These are phyloP conservation scores for Globisporangium perplexum DNA, from an alignment of 352 stramenopile species.

Conservation along the genomic window DNA sequence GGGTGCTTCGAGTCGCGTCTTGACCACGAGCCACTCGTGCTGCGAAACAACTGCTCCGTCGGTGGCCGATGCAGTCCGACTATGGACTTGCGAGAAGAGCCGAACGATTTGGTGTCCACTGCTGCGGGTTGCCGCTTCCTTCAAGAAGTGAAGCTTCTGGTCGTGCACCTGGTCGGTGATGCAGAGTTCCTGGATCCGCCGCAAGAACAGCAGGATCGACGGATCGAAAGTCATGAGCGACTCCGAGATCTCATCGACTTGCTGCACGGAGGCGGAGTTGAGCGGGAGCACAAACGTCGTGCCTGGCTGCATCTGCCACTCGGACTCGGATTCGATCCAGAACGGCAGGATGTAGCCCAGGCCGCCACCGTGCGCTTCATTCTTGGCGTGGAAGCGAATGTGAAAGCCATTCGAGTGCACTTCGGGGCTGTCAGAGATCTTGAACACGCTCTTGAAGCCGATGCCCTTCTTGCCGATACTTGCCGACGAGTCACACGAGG, in stretches of 20 bases:
- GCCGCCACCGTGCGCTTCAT: conserved; percentile 25
- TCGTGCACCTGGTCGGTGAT: conserved; percentile 37
- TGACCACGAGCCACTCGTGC: conserved; percentile 65
- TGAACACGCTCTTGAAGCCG: conserved; percentile 91
- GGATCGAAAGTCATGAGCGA: conserved; percentile 68
- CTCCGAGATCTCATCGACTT: conserved; percentile 46
- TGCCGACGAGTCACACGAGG: conserved; percentile 13
- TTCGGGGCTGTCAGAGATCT: conserved; percentile 73
- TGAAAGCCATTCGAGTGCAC: conserved; percentile 88
- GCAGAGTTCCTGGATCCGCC: conserved; percentile 56
- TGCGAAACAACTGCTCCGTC: conserved; percentile 15
- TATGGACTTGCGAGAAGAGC: conserved; percentile 22
- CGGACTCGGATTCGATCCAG: conserved; percentile 50
- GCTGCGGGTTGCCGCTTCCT: conserved; percentile 16
- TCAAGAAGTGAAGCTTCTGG: conserved; percentile 33
- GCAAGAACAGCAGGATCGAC: conserved; percentile 76
- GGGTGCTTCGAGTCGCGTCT: conserved; percentile 24
- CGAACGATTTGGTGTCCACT: conserved; percentile 25
- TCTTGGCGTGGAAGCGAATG: conserved; percentile 71
- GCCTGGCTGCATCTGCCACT: conserved; percentile 35
- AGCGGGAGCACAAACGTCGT: conserved; percentile 79
- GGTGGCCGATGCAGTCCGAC: not conserved
- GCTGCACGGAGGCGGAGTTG: conserved; percentile 37
- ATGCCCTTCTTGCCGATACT: conserved; percentile 91
- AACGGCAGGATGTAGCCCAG: conserved; percentile 80